Evolutionary conservation across 768 basidiomycete genomes (phyloP).

Genomic region (Russula abietina): DNA sequence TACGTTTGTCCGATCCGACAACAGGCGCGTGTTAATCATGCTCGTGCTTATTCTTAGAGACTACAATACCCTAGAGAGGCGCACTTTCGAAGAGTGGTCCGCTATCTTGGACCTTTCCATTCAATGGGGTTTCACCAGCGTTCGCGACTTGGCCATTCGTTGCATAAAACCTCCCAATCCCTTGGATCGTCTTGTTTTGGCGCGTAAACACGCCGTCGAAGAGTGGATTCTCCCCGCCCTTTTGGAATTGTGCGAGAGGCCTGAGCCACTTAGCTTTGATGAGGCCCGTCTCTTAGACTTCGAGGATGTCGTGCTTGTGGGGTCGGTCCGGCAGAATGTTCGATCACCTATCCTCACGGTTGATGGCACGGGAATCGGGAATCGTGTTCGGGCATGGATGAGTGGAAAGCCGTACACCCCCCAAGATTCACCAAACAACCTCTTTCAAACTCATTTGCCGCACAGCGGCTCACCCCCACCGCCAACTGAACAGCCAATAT

Average conservation of each 20-base stretch:
- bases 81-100: conserved; percentile 17
- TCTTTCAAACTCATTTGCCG: background rate
- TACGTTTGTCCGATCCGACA: conserved; percentile 1
- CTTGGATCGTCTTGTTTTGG: conserved; percentile 2
- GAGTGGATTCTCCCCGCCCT: conserved; percentile 12
- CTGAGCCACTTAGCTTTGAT: conserved; percentile 10
- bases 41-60: conserved; percentile 1
- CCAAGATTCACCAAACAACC: background rate
- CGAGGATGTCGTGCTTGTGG: conserved; percentile 15
- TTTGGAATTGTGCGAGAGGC: conserved; percentile 11
- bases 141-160: conserved; percentile 16
- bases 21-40: background rate
- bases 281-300: conserved; percentile 15
- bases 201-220: conserved; percentile 9
- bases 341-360: background rate
- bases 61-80: conserved; percentile 5
- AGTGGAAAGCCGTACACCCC: background rate
- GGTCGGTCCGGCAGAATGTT: conserved; percentile 10
- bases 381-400: conserved; percentile 2
- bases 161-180: background rate
- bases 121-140: conserved; percentile 18
- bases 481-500: too few relatives aligned
- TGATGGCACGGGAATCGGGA: background rate
- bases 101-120: conserved; percentile 19
- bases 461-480: background rate